Evolutionary conservation across 202 grass and related monocot genomes (phyloP).

Genomic region (Eragrostis tef): DNA sequence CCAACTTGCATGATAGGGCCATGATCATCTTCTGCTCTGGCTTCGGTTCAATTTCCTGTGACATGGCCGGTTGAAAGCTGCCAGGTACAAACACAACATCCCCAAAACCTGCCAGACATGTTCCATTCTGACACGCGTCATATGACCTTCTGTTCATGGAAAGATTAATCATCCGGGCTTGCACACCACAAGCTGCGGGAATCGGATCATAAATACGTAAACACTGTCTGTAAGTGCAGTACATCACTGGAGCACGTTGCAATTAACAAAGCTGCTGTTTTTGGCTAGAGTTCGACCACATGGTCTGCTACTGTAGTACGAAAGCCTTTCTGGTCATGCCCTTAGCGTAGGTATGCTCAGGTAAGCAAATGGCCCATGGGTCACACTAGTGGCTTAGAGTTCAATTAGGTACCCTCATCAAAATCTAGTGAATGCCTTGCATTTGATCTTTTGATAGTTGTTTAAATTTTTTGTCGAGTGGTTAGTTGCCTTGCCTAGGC

Average conservation of each 20-base stretch:
- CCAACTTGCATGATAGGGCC: not conserved
- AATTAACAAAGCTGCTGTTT: conserved; percentile 48
- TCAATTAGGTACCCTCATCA: conserved; percentile 32
- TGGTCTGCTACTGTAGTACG: conserved; percentile 37
- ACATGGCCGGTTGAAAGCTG: conserved; percentile 7
- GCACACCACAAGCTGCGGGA: not conserved
- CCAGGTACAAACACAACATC: not conserved
- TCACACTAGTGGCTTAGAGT: not conserved
- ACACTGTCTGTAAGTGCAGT: not conserved
- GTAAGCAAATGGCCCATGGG: conserved; percentile 18
- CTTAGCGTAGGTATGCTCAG: conserved; percentile 6
- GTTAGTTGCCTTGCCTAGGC: conserved; percentile 39
- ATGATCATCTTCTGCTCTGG: not conserved
- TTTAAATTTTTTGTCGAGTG: conserved; percentile 13
- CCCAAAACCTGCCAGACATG: conserved; percentile 10
- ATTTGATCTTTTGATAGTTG: conserved; percentile 40
- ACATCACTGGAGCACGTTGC: conserved; percentile 1
- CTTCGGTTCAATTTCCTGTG: not conserved
- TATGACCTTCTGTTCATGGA: conserved; percentile 23
- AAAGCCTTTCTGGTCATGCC: conserved; percentile 13
- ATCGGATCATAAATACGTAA: not conserved
- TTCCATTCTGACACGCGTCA: conserved; percentile 23
- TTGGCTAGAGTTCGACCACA: conserved; percentile 46
- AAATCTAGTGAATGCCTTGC: conserved; percentile 31
- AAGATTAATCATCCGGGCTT: not conserved